A percentile compares a stretch with the other conserved stretches of the same genome.
Conservation (phyloP, 2,329 filamentous ascomycete genomes). For the Westerdykella ornata region DNA sequence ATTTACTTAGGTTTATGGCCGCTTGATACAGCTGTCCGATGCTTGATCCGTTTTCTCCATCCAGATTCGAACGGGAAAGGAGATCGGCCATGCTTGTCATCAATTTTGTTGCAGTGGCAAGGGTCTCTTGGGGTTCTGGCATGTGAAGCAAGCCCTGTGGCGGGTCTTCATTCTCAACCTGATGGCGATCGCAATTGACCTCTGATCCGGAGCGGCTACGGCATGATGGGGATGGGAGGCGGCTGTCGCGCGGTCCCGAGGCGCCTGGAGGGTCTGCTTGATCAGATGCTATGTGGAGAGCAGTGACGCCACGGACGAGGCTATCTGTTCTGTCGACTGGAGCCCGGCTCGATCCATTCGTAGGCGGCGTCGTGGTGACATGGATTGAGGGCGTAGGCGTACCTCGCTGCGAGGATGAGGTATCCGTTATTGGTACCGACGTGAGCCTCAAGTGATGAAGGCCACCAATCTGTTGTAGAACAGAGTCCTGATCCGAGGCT, state of each 20-base stretch:
- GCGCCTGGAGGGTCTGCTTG: constrained; percentile 1
- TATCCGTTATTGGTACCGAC: constrained; percentile 1
- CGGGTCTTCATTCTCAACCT: constrained; percentile 14
- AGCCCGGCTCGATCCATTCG: neutral
- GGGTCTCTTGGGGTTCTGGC: constrained; percentile 9
- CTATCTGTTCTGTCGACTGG: constrained; percentile 3
- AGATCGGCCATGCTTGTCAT: constrained; percentile 27
- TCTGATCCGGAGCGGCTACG: constrained; percentile 14
- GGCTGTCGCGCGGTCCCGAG: neutral
- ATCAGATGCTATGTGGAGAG: constrained; percentile 3
- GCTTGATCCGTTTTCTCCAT: constrained; percentile 36
- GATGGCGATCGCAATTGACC: constrained; percentile 5
- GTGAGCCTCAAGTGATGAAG: constrained; percentile 5
- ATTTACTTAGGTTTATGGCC: constrained; percentile 32
- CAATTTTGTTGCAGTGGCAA: constrained; percentile 27
- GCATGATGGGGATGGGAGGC: constrained; percentile 11
- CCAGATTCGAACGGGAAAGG: constrained; percentile 33
- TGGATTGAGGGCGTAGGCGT: constrained; percentile 8
- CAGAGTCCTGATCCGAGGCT: neutral
- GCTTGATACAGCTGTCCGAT: constrained; percentile 34
- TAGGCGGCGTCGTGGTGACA: constrained; percentile 5
- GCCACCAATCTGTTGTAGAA: constrained; percentile 2
- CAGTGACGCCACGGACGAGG: constrained; percentile 1
- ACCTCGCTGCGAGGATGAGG: neutral
- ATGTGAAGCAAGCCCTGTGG: constrained; percentile 7